Evolutionary conservation across 768 basidiomycete species (phyloP).

Genomic region (Rhodosporidiobolus sp.): DNA sequence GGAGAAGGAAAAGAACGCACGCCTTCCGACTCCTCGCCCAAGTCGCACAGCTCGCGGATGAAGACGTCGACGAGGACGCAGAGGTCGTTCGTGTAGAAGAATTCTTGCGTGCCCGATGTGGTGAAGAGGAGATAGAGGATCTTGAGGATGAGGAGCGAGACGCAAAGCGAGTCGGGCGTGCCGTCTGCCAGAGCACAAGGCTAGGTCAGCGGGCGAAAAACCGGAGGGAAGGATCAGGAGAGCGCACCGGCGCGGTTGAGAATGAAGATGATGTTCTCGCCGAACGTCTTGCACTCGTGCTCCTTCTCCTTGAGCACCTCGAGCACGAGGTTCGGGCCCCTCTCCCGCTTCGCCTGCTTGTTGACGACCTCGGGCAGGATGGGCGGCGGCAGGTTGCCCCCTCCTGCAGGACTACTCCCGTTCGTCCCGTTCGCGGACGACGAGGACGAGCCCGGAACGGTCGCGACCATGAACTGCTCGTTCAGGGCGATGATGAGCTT

Average conservation of each 20-base stretch:
- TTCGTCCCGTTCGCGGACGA: neutral
- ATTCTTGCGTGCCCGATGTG: slow-evolving; percentile 85
- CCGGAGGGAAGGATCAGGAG: neutral
- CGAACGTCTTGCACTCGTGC: slow-evolving; percentile 87
- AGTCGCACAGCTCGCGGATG: slow-evolving; percentile 82
- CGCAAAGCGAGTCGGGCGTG: slow-evolving; percentile 84
- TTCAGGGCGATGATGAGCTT: slow-evolving; percentile 89
- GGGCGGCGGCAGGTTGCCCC: slow-evolving; percentile 26
- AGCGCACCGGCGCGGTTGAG: slow-evolving; percentile 84
- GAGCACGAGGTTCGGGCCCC: slow-evolving; percentile 68
- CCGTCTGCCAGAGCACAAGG: slow-evolving; percentile 56
- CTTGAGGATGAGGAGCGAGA: slow-evolving; percentile 91
- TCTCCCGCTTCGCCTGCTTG: slow-evolving; percentile 6
- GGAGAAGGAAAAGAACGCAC: slow-evolving; percentile 10
- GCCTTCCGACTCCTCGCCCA: slow-evolving; percentile 84
- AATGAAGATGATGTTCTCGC: slow-evolving; percentile 99
- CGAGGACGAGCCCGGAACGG: slow-evolving; percentile 22
- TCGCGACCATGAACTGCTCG: slow-evolving; percentile 91
- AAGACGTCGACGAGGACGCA: slow-evolving; percentile 96
- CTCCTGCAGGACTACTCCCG: no score
- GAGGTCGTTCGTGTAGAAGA: slow-evolving; percentile 97
- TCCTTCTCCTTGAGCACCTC: slow-evolving; percentile 77
- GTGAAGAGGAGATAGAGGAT: slow-evolving; percentile 92
- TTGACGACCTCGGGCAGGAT: slow-evolving; percentile 28
- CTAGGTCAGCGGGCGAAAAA: neutral